Evolutionary conservation across 441 rosid species (phyloP), one percentile per base, ranked within the genome.

Genomic region (Metrosideros polymorpha): DNA sequence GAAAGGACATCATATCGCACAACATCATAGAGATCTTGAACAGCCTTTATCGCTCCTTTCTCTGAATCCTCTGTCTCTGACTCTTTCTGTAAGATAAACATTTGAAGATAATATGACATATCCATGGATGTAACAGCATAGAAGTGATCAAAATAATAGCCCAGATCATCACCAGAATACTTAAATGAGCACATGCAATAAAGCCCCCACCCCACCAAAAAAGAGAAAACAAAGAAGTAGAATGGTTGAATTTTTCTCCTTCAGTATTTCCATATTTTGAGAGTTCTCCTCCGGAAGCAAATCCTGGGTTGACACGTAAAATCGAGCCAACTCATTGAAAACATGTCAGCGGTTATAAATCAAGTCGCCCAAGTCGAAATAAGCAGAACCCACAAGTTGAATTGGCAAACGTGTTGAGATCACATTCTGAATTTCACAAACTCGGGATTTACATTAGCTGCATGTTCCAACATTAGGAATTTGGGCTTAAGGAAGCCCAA

Each of bases 11-110:
- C 99, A 88, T 89, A 91, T 57, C 87, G 95, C 91, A 98, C 93
- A 90, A 98, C 99, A 94, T 98, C 99, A 85, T 97, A 96, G 76
- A 98, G 96, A 96, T 97, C 99, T 85, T 92, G 99, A 91, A 96
- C 96, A 91, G 99, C 98, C 91, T 97, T 90, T 85, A 98, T 87
- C 12, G 99, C 99, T 83, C 99, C 99, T 85, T 93, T 93, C 88
- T 92, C 92, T 89, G 90, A 91, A 88, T 95, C 99, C 3, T 93
- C 92, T 43, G 93, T 93, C 91, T 93, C 96, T 71, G 91, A 88
- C 89, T 92, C 94, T 94, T 94, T 97, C 99, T 98, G 93, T 30
- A 52, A 85, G 89, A 87, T 42, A 86, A 54, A 53, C 42, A 89
- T 85, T 87, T 50, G 61, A 86, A 84, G 17, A 42, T 30, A 76